Base-by-base conservation (phyloP, 495 filamentous ascomycete species). In the Penicillium silybi region DNA sequence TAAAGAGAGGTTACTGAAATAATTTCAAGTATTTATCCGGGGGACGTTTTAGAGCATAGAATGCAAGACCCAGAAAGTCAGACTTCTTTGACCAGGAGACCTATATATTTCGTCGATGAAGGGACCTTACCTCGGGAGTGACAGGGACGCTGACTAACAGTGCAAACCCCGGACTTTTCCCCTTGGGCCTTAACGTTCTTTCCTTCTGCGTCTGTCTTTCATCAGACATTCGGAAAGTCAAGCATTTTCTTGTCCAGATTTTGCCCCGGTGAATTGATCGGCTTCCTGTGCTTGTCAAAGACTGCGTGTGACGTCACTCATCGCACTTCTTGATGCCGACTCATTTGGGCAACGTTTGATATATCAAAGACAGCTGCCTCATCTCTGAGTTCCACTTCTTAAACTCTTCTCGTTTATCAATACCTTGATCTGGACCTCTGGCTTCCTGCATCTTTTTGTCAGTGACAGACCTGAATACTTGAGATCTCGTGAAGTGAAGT, bases 151-250 rank as follows among this genome's bases (percentile, higher is more conserved):
- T 8, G n/a, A 26, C 62, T 62, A 65, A 65, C 50, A 16, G 1
- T 42, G 34, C 60, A 66, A 64, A 68, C 35, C 6, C 17, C 42
- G 41, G 2, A 10, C 22, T 6, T 23, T 23, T 6, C 22, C 22
- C 22, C 6, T 23, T n/a, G n/a, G n/a, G n/a, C n/a, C n/a, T 44
- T 45, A 10, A 17, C 27, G 32, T 23, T 9, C 37, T 39, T 38
- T 16, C 37, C 37, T 7, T n/a, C 9, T 10, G 1, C n/a, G 4
- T 32, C 29, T 32, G 8, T 32, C 29, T 32, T 11, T 32, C 8
- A 32, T 32, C 3, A 32, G 11, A 11, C 9, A 23, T 23, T 6
- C 22, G 8, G 29, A 32, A 32, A 32, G 9, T 13, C 8, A 13
- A 11, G 11, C 11, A 4, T 4, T 13, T 32, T 32, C 9, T 32